Evolutionary conservation across 768 basidiomycete genomes (phyloP).

Genomic region (Mrakia blollopis): DNA sequence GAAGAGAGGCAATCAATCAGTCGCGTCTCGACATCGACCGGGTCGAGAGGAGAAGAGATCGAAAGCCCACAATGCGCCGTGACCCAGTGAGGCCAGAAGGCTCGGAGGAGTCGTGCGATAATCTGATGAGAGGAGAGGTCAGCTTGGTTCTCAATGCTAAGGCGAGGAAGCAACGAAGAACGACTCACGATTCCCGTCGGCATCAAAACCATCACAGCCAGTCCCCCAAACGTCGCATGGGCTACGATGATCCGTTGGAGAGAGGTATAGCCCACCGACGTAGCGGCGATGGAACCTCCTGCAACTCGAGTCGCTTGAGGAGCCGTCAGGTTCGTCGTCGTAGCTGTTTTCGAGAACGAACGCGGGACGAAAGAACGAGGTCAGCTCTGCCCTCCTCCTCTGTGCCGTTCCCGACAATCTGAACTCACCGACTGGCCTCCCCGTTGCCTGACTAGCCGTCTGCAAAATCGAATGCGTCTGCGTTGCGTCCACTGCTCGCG

Average conservation of each 20-base stretch:
- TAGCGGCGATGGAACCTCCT: neutral
- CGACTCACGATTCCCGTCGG: slow-evolving; percentile 16
- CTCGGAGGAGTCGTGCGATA: slow-evolving; percentile 11
- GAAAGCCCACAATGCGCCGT: slow-evolving; percentile 14
- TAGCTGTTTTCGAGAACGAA: no score
- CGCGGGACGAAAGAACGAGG: no score
- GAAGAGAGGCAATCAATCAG: neutral
- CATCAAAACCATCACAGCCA: slow-evolving; percentile 17
- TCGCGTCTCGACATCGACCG: neutral
- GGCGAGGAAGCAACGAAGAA: neutral
- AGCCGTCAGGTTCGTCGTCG: neutral
- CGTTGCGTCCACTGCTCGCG: neutral
- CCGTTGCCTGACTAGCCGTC: slow-evolving; percentile 14
- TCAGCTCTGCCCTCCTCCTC: neutral
- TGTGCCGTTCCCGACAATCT: no score
- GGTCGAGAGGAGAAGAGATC: neutral
- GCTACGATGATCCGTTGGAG: slow-evolving; percentile 12
- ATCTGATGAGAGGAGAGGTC: neutral
- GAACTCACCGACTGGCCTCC: slow-evolving; percentile 18
- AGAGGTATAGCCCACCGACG: neutral
- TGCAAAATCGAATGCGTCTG: neutral
- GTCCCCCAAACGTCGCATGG: slow-evolving; percentile 19
- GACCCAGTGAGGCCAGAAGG: slow-evolving; percentile 16
- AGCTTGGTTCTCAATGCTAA: neutral
- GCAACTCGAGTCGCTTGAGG: neutral